Evolutionary conservation across 148 eudicot genomes (phyloP), one percentile per base, ranked within the genome.

Genomic region (Arbutus unedo): DNA sequence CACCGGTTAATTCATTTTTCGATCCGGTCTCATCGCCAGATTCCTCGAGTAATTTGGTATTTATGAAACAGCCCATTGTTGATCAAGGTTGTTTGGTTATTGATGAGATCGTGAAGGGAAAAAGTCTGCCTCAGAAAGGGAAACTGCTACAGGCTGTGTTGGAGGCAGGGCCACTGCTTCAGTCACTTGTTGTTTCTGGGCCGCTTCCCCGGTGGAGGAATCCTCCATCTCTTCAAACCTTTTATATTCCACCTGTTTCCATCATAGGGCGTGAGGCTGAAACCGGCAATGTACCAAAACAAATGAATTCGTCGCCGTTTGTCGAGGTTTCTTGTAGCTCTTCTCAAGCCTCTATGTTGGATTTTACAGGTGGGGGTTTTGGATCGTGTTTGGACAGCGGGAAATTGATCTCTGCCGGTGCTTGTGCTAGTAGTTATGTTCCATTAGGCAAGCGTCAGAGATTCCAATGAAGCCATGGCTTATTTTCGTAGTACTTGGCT

Each of bases 171-270:
- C 92, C 93, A 2, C 89, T 90, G 51, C 90, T 92, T 0, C 88
- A 89, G 82, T 83, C 91, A 0, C 86, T 92, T 18, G 84, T 91
- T 23, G 78, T 88, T n/a, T 90, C 95, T 0, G 93, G 91, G 5
- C 87, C 90, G 41, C 92, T 92, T 43, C 94, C 98, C 0, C 54
- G 82, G 79, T 92, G 98, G 98, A 84, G 89, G 6, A 87, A 90
- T 53, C 95, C 94, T 1, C 94, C 98, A 0, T 91, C 84, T 16
- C 57, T 80, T 23, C 84, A 87, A 44, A 4, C 85, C 11, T 75
- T 82, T 13, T 91, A 85, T 16, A 83, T 88, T n/a, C 91, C 93
- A 41, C 85, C 88, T 0, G 87, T 87, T 55, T 75, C 84, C 6
- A 77, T 84, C 14, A 81, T 59, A 54, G 84, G 84, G 11, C 74